Conservation (phyloP, 495 filamentous ascomycete genomes). For the Tuber indicum region DNA sequence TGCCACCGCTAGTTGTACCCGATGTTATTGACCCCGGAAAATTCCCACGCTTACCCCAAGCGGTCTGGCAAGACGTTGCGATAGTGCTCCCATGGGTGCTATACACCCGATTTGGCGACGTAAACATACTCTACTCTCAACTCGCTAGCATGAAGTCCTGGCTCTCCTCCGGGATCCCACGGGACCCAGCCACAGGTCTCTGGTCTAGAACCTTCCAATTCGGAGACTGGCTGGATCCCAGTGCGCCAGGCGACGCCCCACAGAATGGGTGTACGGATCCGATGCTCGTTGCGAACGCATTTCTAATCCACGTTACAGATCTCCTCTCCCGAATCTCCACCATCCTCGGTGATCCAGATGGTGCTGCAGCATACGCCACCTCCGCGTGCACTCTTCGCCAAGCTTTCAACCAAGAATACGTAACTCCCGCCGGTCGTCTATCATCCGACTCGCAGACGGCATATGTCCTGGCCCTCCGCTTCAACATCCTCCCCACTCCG, state of each 20-base stretch:
- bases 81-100: constrained; percentile 47
- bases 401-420: neutral
- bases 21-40: constrained; percentile 36
- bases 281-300: constrained; percentile 50
- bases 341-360: neutral
- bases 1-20: constrained; percentile 46
- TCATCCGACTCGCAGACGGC: constrained; percentile 50
- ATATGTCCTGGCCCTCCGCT: constrained; percentile 46
- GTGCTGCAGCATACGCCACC: constrained; percentile 29
- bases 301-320: constrained; percentile 49
- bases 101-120: constrained; percentile 47
- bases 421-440: constrained; percentile 40
- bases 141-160: constrained; percentile 48
- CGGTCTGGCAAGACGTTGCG: constrained; percentile 49
- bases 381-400: neutral
- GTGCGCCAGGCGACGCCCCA: constrained; percentile 46
- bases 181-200: constrained; percentile 43
- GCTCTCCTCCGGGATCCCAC: constrained; percentile 48
- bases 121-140: constrained; percentile 44
- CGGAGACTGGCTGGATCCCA: constrained; percentile 53
- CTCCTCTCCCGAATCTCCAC: constrained; percentile 28
- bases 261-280: constrained; percentile 45
- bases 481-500: constrained; percentile 44
- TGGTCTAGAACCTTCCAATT: constrained; percentile 47
- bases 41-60: constrained; percentile 39